phyloP scores from a whole-genome alignment of 768 basidiomycete genomes.

The Cystofilobasidium macerans region DNA sequence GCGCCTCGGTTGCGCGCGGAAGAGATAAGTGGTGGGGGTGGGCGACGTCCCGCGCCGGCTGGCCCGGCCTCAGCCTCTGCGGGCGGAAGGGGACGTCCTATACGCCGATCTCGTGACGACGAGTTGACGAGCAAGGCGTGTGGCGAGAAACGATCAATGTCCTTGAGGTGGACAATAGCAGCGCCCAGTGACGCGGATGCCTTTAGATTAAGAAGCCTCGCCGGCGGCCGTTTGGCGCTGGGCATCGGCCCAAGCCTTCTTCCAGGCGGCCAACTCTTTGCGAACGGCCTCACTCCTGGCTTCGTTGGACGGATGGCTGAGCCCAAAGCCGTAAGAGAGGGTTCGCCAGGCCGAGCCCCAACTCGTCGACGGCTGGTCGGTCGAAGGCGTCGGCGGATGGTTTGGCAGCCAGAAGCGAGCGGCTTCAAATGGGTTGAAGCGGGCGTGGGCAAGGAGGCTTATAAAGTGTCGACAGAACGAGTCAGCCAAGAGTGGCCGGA shows the following conservation, averaged over 20 bases:
- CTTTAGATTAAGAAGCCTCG: not conserved
- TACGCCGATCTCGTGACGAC: too few species aligned
- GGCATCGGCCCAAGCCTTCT: not conserved
- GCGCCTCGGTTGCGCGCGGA: too few species aligned
- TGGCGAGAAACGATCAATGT: too few species aligned
- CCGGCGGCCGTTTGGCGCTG: not conserved
- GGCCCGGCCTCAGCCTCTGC: too few species aligned
- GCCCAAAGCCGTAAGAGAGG: not conserved
- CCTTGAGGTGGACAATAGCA: too few species aligned
- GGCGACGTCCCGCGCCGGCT: too few species aligned
- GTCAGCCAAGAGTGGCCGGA: too few species aligned
- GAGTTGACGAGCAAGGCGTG: too few species aligned
- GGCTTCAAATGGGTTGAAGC: conserved; percentile 75
- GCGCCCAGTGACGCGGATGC: too few species aligned
- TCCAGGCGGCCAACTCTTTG: conserved; percentile 11
- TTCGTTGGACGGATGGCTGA: conserved; percentile 16
- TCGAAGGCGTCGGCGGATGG: conserved; percentile 4
- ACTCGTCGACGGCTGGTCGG: not conserved
- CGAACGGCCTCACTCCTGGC: conserved; percentile 11
- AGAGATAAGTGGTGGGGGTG: too few species aligned
- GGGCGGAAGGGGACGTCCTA: too few species aligned
- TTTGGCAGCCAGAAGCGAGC: conserved; percentile 59
- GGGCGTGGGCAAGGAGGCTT: conserved; percentile 86
- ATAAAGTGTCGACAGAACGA: too few species aligned
- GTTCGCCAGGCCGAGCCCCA: not conserved